Base-by-base conservation (phyloP, 192 early-diverging fungal genomes). In the Coemansia sp. region DNA sequence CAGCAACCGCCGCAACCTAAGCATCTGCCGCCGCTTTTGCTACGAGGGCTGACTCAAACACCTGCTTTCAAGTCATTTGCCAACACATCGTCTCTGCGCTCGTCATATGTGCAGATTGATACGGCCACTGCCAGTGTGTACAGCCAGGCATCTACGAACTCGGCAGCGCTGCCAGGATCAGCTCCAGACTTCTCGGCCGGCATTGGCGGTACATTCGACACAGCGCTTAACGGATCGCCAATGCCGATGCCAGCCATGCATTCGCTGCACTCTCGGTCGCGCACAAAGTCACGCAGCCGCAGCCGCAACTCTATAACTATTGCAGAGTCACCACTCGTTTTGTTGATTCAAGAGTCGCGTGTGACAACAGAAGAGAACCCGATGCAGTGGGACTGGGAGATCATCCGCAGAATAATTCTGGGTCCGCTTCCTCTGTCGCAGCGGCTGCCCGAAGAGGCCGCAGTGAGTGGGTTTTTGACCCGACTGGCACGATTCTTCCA, bases 251-350 rank as follows among this genome's bases (percentile, higher is more conserved):
- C 77, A 4, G 54, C 65, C 1, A 10, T 37, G 22, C 37, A 72
- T 24, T 62, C 78, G n/a, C 55, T 74, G 48, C 41, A 74, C 26
- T 52, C 72, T 29, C 71, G 78, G 0, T 50, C 78, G 3, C 78
- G 78, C 59, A 68, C 78, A 68, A 74, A 72, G 66, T 81, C 78
- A 19, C 78, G 78, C 43, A 81, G 78, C 62, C 68, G 72, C 29
- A 66, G 64, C 18, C 78, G 78, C 62, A 71, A 65, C 49, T 71
- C 72, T 0, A 64, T 72, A 7, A 58, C 64, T 19, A 58, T 60
- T 22, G 54, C 41, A 16, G 75, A 80, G 32, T 56, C 69, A 48
- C 61, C 59, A 56, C 66, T 82, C 14, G 24, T 63, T 19, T 24
- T 58, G 23, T 52, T 64, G 35, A 73, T 82, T 61, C 57, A 69